Base-by-base conservation (phyloP, 1,139 yeast genomes). In the Pichia sp. region DNA sequence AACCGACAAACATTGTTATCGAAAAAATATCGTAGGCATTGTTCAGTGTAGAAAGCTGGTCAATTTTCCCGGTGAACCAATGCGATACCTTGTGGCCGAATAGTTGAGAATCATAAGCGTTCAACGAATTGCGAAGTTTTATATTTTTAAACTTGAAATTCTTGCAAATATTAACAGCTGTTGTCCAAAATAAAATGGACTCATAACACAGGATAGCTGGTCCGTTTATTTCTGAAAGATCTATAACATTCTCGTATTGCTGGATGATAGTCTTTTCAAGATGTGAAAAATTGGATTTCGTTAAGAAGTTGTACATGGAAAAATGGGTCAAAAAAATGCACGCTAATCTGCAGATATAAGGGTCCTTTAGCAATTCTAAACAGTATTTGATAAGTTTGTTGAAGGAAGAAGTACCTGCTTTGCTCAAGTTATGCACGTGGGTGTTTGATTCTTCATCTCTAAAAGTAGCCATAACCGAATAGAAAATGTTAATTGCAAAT, bases 181-280 rank as follows among this genome's bases (percentile, higher is more conserved):
- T 63, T 52, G 73, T 67, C 90, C 92, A 85, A 57, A 85, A 80
- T 16, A 66, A 62, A 47, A 81, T 70, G 7, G 86, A 72, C 53
- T 76, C 79, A 48, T 76, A 70, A 52, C 75, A 71, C 1, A 84
- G 55, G 1, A 56, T 40, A 1, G 67, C 64, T 0, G 93, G 92
- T 0, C 92, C 92, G 62, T 77, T 79, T 1, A 82, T 71, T 46
- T 80, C 84, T 0, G 87, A 70, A 13, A 80, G 66, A 46, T 82
- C 86, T 45, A 79, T 69, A 2, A 81, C 54, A 36, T 76, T 77
- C 48, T 77, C 78, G 30, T 82, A 66, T 60, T 78, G 80, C 42
- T 74, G 77, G 1, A 71, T 54, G 5, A 81, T 60, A 0, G 76
- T 67, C 13, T 67, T 68, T 51, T 81, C 84, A 3, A 66, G 32